Conservation (phyloP, 176 grass and related monocot species). For the Oryza coarctata region DNA sequence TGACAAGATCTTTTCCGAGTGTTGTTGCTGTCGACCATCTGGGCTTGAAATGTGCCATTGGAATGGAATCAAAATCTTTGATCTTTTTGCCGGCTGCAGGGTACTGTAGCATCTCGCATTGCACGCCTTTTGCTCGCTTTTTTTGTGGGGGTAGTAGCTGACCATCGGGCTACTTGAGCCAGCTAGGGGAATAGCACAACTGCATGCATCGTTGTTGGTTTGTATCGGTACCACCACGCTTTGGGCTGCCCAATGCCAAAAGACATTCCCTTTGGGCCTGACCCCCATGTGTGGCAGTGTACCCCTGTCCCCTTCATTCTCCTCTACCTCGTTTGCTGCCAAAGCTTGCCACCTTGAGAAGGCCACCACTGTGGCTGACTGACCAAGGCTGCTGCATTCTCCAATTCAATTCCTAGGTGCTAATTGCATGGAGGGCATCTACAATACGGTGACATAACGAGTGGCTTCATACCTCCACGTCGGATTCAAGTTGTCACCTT, state of each 20-base stretch:
- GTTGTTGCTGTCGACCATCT: background rate
- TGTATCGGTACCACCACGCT: conserved; percentile 29
- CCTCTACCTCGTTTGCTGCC: conserved; percentile 37
- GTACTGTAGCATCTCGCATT: background rate
- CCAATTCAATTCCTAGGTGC: background rate
- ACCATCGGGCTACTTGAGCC: background rate
- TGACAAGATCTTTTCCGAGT: background rate
- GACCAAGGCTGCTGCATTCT: conserved; percentile 14
- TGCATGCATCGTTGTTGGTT: background rate
- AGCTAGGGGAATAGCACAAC: background rate
- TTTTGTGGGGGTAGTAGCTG: background rate
- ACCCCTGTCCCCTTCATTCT: conserved; percentile 22
- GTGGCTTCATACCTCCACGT: too few species aligned
- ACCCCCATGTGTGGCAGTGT: conserved; percentile 47
- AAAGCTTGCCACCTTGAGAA: conserved; percentile 71
- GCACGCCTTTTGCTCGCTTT: background rate
- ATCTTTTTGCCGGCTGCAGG: background rate
- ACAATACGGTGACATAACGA: too few species aligned
- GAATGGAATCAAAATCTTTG: background rate
- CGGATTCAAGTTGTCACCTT: too few species aligned
- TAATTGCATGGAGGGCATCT: background rate
- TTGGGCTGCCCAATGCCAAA: conserved; percentile 46
- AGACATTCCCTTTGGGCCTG: conserved; percentile 61
- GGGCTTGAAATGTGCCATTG: background rate
- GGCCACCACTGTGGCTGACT: conserved; percentile 29